Evolutionary conservation across 73 alveolate species (phyloP).

Genomic region (Vitrella brassicaformis): DNA sequence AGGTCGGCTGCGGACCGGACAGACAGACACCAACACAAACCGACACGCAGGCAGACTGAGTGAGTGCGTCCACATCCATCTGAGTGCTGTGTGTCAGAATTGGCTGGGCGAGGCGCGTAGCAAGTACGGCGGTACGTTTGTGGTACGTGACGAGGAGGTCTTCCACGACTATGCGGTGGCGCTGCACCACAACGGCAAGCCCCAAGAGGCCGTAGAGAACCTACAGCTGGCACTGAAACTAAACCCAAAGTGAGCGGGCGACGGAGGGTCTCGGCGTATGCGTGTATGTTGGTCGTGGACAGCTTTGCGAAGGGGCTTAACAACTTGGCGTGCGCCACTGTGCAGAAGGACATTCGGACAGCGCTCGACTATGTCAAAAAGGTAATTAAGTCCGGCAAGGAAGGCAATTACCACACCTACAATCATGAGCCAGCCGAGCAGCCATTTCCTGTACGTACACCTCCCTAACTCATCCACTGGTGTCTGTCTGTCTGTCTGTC

Average conservation of each 20-base stretch:
- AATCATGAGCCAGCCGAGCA: too few species aligned
- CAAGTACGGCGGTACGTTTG: conserved; percentile 11
- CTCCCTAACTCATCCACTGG: too few species aligned
- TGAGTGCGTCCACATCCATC: too few species aligned
- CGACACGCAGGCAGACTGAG: too few species aligned
- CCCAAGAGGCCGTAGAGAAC: conserved; percentile 4
- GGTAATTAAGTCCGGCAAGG: too few species aligned
- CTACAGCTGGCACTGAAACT: conserved; percentile 13
- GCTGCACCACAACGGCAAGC: conserved; percentile 7
- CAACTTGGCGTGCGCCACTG: neutral
- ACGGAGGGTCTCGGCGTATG: neutral
- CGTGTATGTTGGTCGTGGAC: neutral
- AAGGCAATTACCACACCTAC: too few species aligned
- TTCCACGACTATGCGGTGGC: conserved; percentile 27
- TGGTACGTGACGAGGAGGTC: conserved; percentile 21
- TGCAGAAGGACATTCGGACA: neutral
- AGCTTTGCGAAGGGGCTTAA: neutral
- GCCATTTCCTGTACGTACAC: too few species aligned
- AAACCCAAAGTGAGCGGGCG: neutral
- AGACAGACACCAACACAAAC: too few species aligned
- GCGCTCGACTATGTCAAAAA: too few species aligned
- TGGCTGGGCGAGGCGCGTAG: neutral
- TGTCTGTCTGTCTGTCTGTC: too few species aligned
- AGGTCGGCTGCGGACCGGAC: too few species aligned
- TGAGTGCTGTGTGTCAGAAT: too few species aligned